A percentile compares a stretch with the other conserved stretches of the same genome.
Conservation (phyloP, 2,329 filamentous ascomycete species). For the Paracamarosporium sp. region DNA sequence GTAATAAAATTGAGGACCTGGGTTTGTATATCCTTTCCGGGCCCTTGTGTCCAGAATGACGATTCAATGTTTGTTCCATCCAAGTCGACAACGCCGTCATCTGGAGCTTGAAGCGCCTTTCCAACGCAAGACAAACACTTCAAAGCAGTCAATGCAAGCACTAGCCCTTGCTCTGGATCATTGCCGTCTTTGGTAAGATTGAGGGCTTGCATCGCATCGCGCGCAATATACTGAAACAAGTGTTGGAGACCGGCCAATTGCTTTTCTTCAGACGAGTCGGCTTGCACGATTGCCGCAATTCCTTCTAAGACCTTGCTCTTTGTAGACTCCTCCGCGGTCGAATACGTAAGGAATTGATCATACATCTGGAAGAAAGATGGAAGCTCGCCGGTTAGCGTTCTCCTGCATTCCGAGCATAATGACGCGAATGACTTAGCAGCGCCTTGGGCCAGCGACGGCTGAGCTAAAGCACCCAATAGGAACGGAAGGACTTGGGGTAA, state of each 20-base stretch:
- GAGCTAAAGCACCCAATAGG: slow-evolving; percentile 73
- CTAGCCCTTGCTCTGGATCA: slow-evolving; percentile 50
- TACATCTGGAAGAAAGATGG: slow-evolving; percentile 76
- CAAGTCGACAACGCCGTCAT: slow-evolving; percentile 72
- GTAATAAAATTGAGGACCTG: slow-evolving; percentile 60
- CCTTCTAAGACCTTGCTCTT: slow-evolving; percentile 77
- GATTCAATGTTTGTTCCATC: slow-evolving; percentile 56
- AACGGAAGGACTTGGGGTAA: slow-evolving; percentile 76
- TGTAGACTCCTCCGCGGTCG: slow-evolving; percentile 70
- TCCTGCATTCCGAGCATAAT: slow-evolving; percentile 77
- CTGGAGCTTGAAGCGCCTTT: slow-evolving; percentile 72
- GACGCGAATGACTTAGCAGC: slow-evolving; percentile 77
- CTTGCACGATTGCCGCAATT: slow-evolving; percentile 78
- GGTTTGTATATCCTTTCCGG: slow-evolving; percentile 58
- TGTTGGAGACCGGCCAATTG: slow-evolving; percentile 63
- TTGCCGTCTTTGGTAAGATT: slow-evolving; percentile 38
- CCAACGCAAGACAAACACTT: slow-evolving; percentile 74
- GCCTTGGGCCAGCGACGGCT: slow-evolving; percentile 66
- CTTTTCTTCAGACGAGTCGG: slow-evolving; percentile 64
- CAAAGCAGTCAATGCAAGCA: slow-evolving; percentile 61
- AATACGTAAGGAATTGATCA: slow-evolving; percentile 64
- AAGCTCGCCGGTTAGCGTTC: slow-evolving; percentile 70
- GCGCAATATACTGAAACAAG: slow-evolving; percentile 67
- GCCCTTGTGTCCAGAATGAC: slow-evolving; percentile 57
- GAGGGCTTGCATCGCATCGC: slow-evolving; percentile 60